Base-by-base conservation (phyloP, 495 filamentous ascomycete genomes). In the Hypomontagnella submonticulosa region DNA sequence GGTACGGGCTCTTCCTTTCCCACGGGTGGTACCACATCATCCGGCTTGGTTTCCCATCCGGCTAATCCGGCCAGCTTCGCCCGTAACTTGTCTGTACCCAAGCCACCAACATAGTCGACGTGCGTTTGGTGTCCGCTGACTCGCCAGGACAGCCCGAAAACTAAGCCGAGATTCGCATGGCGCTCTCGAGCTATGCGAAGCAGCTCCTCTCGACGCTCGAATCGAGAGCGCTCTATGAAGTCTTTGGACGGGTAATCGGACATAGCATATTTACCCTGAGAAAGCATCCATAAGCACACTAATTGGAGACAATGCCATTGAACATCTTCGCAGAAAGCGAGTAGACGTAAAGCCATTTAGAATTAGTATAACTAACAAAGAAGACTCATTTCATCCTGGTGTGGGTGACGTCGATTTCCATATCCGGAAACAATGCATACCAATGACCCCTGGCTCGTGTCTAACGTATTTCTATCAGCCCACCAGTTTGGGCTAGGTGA, bases 211-310 rank as follows among this genome's bases (percentile, higher is more conserved):
- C 52, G 62, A 13, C 62, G 61, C 11, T 61, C 50, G 9, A 50
- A 18, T 4, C 70, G 66, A 49, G 62, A 67, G 15, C 47, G 41
- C 34, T 72, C 58, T 13, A 55, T 36, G 50, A 63, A 72, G 41
- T 34, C 20, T 34, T 18, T 55, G 23, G 15, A 30, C 23, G 8
- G 60, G 23, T 23, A 27, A 12, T 43, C 41, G n/a, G 57, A 32
- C 61, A 71, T 66, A 1, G 23, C 23, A 27, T 27, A 27, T 50
- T 19, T 23, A 6, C 23, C 23, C 43, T 10, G 34, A 38, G 16
- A 38, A 53, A 53, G 33, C 33, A 6, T 32, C 38, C 36, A 13
- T 10, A n/a, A 51, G 20, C n/a, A 37, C 15, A 30, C 10, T 18
- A 13, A 40, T 0, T 5, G 36, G 16, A 42, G 23, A 67, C 53